Conservation (phyloP, 306 rosid genomes). For the Gleditsia sinensis region DNA sequence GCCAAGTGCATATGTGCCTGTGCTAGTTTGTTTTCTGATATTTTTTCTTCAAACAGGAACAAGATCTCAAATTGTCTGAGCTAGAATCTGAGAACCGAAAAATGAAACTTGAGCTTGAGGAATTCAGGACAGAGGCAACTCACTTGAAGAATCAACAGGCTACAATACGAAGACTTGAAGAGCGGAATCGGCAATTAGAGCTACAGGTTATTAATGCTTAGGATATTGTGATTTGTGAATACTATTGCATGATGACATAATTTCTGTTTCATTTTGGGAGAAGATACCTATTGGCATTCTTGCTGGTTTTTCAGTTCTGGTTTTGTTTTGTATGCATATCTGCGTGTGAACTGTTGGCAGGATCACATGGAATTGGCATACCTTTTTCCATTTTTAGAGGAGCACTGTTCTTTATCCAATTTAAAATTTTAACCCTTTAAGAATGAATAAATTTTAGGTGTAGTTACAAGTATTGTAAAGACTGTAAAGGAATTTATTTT, state of each 20-base stretch:
- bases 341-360: not conserved
- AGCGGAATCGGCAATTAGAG: conserved; percentile 82
- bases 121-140: conserved; percentile 92
- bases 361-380: not conserved
- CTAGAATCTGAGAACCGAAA: conserved; percentile 87
- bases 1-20: not conserved
- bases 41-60: conserved; percentile 63
- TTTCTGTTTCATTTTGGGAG: conserved; percentile 17
- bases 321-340: conserved; percentile 13
- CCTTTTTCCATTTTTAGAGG: not conserved
- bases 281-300: conserved; percentile 5
- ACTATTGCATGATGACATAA: conserved; percentile 7
- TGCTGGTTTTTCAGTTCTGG: not conserved
- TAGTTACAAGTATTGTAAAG: not conserved
- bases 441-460: not conserved
- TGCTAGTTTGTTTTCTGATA: conserved; percentile 19
- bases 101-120: conserved; percentile 99
- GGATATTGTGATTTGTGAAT: conserved; percentile 19
- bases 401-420: not conserved
- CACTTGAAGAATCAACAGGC: conserved; percentile 98
- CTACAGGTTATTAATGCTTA: conserved; percentile 49
- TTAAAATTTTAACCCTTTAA: not conserved
- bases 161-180: conserved; percentile 94
- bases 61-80: conserved; percentile 79
- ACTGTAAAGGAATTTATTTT: not conserved